Percentiles rank a stretch among this genome's conserved stretches.
Evolutionary conservation across 129 eudicot genomes (phyloP).

Genomic region (Calendula officinalis): DNA sequence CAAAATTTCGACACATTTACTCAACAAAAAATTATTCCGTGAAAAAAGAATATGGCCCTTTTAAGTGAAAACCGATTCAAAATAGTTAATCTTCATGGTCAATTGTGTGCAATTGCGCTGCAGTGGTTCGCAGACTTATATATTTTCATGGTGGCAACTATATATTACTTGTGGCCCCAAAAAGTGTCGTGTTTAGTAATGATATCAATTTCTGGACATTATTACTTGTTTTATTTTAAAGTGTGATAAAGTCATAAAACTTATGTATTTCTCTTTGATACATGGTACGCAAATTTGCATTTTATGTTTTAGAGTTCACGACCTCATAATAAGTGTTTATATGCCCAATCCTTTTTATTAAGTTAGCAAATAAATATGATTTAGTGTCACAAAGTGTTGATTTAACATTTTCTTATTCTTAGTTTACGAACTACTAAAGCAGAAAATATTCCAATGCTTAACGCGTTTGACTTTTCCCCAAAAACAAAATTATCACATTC

Average conservation of each 20-base stretch:
- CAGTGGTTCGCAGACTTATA: too few species aligned
- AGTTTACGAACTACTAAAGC: slow-evolving; percentile 8
- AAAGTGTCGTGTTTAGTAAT: too few species aligned
- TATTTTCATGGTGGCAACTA: too few species aligned
- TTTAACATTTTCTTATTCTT: slow-evolving; percentile 2
- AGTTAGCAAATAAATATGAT: slow-evolving; percentile 15
- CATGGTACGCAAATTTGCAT: not conserved
- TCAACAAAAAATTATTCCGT: slow-evolving; percentile 20
- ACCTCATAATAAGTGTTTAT: not conserved
- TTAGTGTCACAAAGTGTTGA: not conserved
- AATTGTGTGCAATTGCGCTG: too few species aligned
- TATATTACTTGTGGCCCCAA: too few species aligned
- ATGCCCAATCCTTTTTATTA: not conserved
- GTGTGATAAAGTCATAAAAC: not conserved
- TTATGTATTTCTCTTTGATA: not conserved
- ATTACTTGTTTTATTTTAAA: too few species aligned
- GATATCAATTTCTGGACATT: too few species aligned
- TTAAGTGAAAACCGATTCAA: too few species aligned
- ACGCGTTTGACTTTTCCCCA: slow-evolving; percentile 22
- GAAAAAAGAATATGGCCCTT: slow-evolving; percentile 27
- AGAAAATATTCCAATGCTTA: slow-evolving; percentile 16
- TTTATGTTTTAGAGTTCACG: not conserved
- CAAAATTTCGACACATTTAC: slow-evolving; percentile 15
- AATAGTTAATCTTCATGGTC: too few species aligned
- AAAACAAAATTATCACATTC: not conserved